Base-by-base conservation (phyloP, 371 early-diverging fungal species). In the Chytridium lagenaria region DNA sequence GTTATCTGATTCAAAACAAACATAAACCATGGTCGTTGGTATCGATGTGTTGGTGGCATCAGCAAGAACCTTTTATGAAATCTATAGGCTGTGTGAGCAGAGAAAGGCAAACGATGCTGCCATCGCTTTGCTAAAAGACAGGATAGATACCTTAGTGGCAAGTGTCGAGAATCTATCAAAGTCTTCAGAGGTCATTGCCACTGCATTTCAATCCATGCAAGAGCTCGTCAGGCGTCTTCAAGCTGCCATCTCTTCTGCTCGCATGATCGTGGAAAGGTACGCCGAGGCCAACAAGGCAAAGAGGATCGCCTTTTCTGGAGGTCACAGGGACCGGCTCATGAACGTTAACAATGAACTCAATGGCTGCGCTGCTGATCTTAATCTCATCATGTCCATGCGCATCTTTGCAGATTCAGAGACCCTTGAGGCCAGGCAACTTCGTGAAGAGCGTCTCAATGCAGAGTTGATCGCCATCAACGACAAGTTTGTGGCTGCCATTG, bases 321-420 rank as follows among this genome's bases (percentile, higher is more conserved):
- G 63, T 7, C 63, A 61, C 23, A 7, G 63, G 15, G 63, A 61
- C 15, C 63, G 63, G 15, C 38, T 36, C 10, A 38, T 31, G 38
- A 61, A 61, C 33, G 63, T 36, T 61, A 38, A 23, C 63, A 38
- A 61, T 19, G 63, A 61, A 34, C 63, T 52, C 55, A 52, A 52
- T 26, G 55, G 55, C 7, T 52, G 55, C 26, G 55, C 55, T 26
- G 55, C 55, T 26, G 55, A 52, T 26, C 63, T 61, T 2, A 12
- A 61, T 34, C 63, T 61, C 36, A 3, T 36, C 63, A 36, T 61
- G 36, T 10, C 63, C 63, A 16, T 36, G 33, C 5, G 36, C 31
- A 16, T 61, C 22, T 31, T 7, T 34, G 23, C 63, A 3, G 63
- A 61, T 16, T 7, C 36, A 12, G 63, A 61, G 63, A 10, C 36